These are phyloP conservation scores for Epichloe elymi DNA, from an alignment of 2,329 filamentous ascomycete genomes.

Conservation along the genomic window DNA sequence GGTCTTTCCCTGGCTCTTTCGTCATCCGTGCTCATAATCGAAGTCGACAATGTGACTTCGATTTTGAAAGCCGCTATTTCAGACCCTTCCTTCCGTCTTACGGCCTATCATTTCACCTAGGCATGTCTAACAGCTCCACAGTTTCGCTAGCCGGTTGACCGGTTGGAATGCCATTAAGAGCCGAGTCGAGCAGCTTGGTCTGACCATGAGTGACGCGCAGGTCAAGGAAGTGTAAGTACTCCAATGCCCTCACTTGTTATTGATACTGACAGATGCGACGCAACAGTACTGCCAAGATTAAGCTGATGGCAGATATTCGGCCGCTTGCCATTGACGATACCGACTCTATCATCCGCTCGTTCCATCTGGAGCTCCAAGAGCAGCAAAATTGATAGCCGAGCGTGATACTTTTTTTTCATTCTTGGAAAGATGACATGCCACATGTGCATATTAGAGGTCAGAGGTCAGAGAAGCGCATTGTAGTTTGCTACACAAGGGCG, in stretches of 20 bases:
- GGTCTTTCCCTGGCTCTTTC: background rate
- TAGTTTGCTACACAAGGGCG: background rate
- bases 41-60: background rate
- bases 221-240: constrained; percentile 20
- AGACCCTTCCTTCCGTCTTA: no score
- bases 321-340: constrained; percentile 81
- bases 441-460: background rate
- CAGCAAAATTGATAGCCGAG: background rate
- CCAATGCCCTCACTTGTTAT: background rate
- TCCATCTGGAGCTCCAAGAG: constrained; percentile 38
- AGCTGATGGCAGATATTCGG: constrained; percentile 74
- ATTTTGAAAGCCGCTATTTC: no score
- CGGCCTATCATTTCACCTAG: no score
- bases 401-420: no score
- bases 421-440: background rate
- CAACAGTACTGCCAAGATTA: constrained; percentile 54
- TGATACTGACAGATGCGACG: constrained; percentile 15
- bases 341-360: constrained; percentile 73
- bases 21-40: background rate
- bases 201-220: constrained; percentile 31
- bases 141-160: constrained; percentile 36
- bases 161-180: constrained; percentile 96
- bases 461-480: background rate
- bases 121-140: background rate
- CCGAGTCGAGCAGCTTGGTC: constrained; percentile 69